These are phyloP conservation scores for Acanthamoeba sp. DNA, from an alignment of 208 protist genomes.

Conservation along the genomic window DNA sequence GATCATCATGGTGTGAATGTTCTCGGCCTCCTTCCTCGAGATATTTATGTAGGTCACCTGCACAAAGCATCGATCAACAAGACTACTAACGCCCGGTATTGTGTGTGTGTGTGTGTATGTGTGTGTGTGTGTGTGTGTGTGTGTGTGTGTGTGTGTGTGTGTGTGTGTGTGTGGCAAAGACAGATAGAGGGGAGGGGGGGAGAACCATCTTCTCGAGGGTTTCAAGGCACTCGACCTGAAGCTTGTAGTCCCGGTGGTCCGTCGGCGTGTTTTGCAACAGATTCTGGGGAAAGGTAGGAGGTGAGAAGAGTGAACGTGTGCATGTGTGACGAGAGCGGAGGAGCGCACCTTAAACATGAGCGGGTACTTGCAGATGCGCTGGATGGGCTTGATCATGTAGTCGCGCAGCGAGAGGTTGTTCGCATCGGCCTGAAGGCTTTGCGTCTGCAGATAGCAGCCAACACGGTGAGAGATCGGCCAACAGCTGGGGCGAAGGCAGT, in stretches of 20 bases:
- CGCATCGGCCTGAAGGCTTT: slow-evolving; percentile 5
- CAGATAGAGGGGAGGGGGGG: background rate
- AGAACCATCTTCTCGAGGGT: slow-evolving; percentile 57
- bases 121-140: too few relatives aligned
- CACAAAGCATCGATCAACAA: background rate
- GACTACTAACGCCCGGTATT: too few relatives aligned
- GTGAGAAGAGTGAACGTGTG: background rate
- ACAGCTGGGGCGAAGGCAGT: background rate
- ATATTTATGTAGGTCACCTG: slow-evolving; percentile 68
- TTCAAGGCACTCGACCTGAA: slow-evolving; percentile 27
- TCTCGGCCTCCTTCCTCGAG: slow-evolving; percentile 53
- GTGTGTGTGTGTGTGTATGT: too few relatives aligned
- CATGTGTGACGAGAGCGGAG: background rate
- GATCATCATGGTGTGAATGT: slow-evolving; percentile 66
- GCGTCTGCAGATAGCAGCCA: background rate
- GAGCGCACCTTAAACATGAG: slow-evolving; percentile 15
- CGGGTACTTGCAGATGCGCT: slow-evolving; percentile 58
- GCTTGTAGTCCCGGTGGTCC: slow-evolving; percentile 30
- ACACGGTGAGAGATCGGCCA: background rate
- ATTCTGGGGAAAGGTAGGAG: background rate
- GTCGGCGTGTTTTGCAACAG: slow-evolving; percentile 44
- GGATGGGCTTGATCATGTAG: slow-evolving; percentile 59
- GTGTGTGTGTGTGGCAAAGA: too few relatives aligned
- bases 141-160: too few relatives aligned
- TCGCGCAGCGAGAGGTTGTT: slow-evolving; percentile 56